These are phyloP conservation scores for Solanum tacnaense DNA, from an alignment of 257 asterid genomes.

Conservation along the genomic window DNA sequence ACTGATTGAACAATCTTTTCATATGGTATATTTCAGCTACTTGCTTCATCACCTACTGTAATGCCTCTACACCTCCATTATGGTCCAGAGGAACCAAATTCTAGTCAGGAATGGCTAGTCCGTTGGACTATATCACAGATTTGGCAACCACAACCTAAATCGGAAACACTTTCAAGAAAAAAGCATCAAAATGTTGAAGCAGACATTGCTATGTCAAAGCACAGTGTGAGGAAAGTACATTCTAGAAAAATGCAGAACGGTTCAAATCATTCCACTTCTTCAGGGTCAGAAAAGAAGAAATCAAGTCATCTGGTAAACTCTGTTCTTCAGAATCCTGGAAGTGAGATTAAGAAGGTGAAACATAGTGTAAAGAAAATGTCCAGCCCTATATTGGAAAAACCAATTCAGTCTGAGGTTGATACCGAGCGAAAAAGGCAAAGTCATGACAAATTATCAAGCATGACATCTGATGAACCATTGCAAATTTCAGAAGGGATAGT, in stretches of 20 bases:
- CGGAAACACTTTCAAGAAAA: neutral
- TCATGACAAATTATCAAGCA: constrained; percentile 9
- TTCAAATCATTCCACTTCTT: neutral
- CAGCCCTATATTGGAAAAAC: constrained; percentile 4
- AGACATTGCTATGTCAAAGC: constrained; percentile 13
- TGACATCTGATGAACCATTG: neutral
- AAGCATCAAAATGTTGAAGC: constrained; percentile 12
- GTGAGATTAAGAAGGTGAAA: constrained; percentile 25
- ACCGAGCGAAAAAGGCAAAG: constrained; percentile 9
- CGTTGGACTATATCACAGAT: constrained; percentile 46
- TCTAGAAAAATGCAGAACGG: constrained; percentile 10
- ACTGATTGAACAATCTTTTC: neutral
- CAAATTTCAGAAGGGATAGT: neutral
- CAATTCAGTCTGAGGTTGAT: constrained; percentile 10
- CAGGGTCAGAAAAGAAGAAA: constrained; percentile 26
- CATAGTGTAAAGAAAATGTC: constrained; percentile 19
- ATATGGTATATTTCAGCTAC: constrained; percentile 28
- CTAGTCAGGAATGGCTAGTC: constrained; percentile 46
- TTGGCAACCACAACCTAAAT: constrained; percentile 23
- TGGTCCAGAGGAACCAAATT: constrained; percentile 37
- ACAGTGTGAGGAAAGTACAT: constrained; percentile 7
- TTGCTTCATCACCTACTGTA: constrained; percentile 21
- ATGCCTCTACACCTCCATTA: constrained; percentile 38
- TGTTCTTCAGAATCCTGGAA: constrained; percentile 16
- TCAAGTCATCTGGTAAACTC: constrained; percentile 9